A percentile compares a stretch with the other conserved stretches of the same genome.
phyloP scores from a whole-genome alignment of 2,329 filamentous ascomycete species.

The Spiromastix sp. region DNA sequence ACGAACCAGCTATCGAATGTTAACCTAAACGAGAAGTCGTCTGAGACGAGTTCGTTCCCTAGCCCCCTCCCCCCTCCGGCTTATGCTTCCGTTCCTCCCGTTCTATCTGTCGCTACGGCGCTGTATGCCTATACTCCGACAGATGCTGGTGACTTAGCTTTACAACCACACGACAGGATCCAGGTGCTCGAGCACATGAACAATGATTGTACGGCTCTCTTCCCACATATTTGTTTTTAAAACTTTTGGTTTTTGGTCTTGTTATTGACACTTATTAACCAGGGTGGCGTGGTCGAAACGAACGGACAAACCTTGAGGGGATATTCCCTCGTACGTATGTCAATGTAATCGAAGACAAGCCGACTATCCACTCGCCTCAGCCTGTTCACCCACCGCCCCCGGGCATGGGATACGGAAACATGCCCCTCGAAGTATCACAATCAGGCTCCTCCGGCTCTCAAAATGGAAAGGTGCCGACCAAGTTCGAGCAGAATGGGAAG shows the following conservation, averaged over 20 bases:
- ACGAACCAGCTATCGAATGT: conserved; percentile 11
- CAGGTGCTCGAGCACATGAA: conserved; percentile 89
- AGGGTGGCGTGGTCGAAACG: conserved; percentile 75
- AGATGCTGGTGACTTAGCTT: conserved; percentile 70
- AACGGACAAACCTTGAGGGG: conserved; percentile 71
- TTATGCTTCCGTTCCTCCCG: conserved; percentile 38
- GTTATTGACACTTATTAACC: conserved; percentile 1
- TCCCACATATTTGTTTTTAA: background rate
- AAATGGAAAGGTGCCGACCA: conserved; percentile 42
- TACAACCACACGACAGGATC: conserved; percentile 72
- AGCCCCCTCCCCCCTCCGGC: conserved; percentile 40
- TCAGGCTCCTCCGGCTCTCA: conserved; percentile 31
- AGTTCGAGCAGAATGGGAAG: conserved; percentile 69
- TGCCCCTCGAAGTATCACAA: conserved; percentile 67
- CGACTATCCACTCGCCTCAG: conserved; percentile 27
- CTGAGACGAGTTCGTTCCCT: conserved; percentile 30
- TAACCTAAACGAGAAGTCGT: conserved; percentile 14
- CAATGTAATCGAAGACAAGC: conserved; percentile 56
- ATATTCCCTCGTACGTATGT: conserved; percentile 96
- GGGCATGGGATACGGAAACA: conserved; percentile 41
- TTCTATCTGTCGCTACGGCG: conserved; percentile 65
- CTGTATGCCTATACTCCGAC: conserved; percentile 74
- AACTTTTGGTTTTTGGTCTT: background rate
- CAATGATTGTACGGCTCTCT: conserved; percentile 56
- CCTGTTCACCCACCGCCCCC: no score